phyloP scores from a whole-genome alignment of 2,329 filamentous ascomycete genomes.

The Stromatinia cepivora region DNA sequence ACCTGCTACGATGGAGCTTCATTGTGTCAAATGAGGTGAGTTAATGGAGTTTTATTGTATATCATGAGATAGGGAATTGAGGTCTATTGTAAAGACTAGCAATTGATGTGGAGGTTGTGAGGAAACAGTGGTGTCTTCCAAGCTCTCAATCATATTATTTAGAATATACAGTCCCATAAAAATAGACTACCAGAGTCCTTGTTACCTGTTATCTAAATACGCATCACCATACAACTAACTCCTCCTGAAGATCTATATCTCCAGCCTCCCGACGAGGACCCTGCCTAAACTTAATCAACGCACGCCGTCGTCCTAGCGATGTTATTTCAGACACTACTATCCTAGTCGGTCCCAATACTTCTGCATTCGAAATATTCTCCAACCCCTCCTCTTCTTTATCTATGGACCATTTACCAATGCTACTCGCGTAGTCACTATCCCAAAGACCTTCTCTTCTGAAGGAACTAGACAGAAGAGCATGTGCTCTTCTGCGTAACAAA shows the following conservation, averaged over 20 bases:
- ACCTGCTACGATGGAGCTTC: too few relatives aligned
- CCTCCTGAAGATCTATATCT: background rate
- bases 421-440: slow-evolving; percentile 13
- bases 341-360: slow-evolving; percentile 9
- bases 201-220: background rate
- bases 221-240: slow-evolving; percentile 14
- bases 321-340: slow-evolving; percentile 1
- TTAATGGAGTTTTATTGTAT: too few relatives aligned
- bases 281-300: background rate
- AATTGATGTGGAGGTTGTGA: background rate
- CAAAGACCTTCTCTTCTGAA: slow-evolving; percentile 18
- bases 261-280: background rate
- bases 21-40: background rate
- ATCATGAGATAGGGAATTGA: too few relatives aligned
- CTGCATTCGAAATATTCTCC: background rate
- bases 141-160: background rate
- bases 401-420: slow-evolving; percentile 20
- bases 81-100: background rate
- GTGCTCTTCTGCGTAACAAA: slow-evolving; percentile 11
- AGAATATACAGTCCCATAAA: background rate
- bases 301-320: background rate
- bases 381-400: slow-evolving; percentile 22
- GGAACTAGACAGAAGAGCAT: background rate
- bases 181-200: background rate
- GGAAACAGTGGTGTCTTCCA: too few relatives aligned